Conservation (phyloP, 2,329 filamentous ascomycete species). For the Aspergillus nomiae region DNA sequence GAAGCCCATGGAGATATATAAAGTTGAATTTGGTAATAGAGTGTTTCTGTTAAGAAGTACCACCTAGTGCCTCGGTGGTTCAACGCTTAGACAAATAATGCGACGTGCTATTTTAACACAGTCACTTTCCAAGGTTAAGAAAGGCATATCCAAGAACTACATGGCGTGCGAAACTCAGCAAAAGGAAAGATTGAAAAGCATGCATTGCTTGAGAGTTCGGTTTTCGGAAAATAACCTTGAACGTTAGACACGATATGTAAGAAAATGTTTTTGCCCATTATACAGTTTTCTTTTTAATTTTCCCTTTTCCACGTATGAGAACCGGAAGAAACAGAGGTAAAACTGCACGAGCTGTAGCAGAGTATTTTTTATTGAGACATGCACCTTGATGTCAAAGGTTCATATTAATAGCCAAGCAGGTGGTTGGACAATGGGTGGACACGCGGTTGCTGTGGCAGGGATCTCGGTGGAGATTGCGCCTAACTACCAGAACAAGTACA, state of each 20-base stretch:
- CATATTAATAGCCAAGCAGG: slow-evolving; percentile 5
- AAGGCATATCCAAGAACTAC: no score
- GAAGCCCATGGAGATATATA: neutral
- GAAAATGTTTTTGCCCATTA: neutral
- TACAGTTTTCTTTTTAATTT: neutral
- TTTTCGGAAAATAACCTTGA: neutral
- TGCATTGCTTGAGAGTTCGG: neutral
- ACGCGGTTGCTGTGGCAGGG: slow-evolving; percentile 38
- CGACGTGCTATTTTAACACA: neutral
- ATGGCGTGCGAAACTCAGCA: no score
- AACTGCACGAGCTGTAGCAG: neutral
- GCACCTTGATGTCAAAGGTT: neutral
- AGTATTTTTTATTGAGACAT: neutral
- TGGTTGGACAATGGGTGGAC: slow-evolving; percentile 16
- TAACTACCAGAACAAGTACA: slow-evolving; percentile 16
- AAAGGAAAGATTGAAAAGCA: no score
- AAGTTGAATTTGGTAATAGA: neutral
- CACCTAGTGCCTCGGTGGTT: neutral
- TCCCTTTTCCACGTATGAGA: neutral
- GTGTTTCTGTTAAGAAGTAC: neutral
- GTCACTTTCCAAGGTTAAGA: no score
- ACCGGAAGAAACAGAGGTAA: neutral
- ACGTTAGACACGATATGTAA: neutral
- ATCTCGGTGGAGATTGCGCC: slow-evolving; percentile 31
- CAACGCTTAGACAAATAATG: neutral